These are phyloP conservation scores for Ensete glaucum DNA, from an alignment of 176 grass and related monocot genomes.

Conservation along the genomic window DNA sequence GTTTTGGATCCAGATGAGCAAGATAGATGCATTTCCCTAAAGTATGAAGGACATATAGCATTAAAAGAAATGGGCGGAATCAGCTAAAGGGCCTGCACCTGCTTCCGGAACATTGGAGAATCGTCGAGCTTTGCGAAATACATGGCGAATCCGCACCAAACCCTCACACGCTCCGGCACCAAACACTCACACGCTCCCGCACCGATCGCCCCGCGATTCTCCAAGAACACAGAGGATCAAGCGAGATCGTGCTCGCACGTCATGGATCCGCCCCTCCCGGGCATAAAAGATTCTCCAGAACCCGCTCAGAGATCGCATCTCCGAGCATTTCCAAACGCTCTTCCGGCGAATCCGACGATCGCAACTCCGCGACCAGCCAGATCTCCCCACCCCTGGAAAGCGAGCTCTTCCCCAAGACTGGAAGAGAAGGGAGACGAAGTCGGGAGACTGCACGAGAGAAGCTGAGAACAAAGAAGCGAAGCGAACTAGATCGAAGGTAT, in stretches of 20 bases:
- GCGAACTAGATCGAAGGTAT: constrained; percentile 6
- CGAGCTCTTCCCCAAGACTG: not conserved
- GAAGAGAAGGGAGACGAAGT: not conserved
- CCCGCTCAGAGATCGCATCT: not conserved
- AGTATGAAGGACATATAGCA: not conserved
- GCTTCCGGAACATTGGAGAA: constrained; percentile 97
- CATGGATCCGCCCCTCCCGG: not conserved
- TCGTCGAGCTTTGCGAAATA: constrained; percentile 91
- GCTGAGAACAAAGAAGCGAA: not conserved
- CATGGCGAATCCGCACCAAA: constrained; percentile 37
- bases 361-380: not conserved
- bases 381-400: not conserved
- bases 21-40: not conserved
- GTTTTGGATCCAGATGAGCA: not conserved
- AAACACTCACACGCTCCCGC: constrained; percentile 18
- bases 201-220: not conserved
- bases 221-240: not conserved
- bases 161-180: constrained; percentile 25
- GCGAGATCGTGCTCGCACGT: not conserved
- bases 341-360: not conserved
- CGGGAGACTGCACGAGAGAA: not conserved
- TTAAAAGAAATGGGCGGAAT: not conserved
- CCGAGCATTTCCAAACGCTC: constrained; percentile 8
- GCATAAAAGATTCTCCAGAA: not conserved
- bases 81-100: constrained; percentile 40